These are phyloP conservation scores for Penicillium egyptiacum DNA, from an alignment of 495 filamentous ascomycete genomes.

Conservation along the genomic window DNA sequence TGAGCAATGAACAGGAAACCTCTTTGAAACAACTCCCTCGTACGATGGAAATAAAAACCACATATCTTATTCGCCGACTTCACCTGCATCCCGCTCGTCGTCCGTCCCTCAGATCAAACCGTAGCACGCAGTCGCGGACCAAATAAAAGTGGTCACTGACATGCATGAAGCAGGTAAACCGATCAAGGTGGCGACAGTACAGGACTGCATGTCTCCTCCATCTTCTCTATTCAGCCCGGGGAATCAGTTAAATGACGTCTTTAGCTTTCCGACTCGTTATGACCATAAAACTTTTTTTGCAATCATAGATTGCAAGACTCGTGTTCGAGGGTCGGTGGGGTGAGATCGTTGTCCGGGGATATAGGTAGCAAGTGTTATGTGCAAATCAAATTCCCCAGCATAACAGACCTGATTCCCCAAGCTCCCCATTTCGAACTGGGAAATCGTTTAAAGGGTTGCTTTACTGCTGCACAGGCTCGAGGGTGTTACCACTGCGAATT, in stretches of 20 bases:
- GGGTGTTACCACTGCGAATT: conserved; percentile 48
- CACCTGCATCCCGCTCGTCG: conserved; percentile 24
- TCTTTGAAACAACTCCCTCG: conserved; percentile 42
- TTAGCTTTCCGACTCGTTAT: conserved; percentile 37
- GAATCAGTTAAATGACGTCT: conserved; percentile 36
- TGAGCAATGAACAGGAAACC: conserved; percentile 27
- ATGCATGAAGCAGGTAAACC: conserved; percentile 13
- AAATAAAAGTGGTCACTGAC: conserved; percentile 6
- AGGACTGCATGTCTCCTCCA: conserved; percentile 15
- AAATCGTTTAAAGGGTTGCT: conserved; percentile 20
- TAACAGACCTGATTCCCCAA: conserved; percentile 12
- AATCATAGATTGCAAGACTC: conserved; percentile 26
- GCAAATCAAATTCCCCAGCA: conserved; percentile 8
- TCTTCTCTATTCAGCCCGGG: conserved; percentile 31
- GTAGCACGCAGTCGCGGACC: conserved; percentile 5
- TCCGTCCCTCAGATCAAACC: conserved; percentile 22
- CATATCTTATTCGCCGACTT: conserved; percentile 28
- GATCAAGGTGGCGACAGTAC: conserved; percentile 20
- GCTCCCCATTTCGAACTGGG: conserved; percentile 16
- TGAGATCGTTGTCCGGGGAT: conserved; percentile 12
- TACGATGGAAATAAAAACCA: conserved; percentile 34
- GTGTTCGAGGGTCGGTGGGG: conserved; percentile 13
- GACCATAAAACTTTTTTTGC: conserved; percentile 36
- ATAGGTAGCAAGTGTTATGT: conserved; percentile 6
- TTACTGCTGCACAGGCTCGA: conserved; percentile 54